These are phyloP conservation scores for Arxiozyma slooffiae DNA, from an alignment of 1,139 yeast species.

Conservation along the genomic window DNA sequence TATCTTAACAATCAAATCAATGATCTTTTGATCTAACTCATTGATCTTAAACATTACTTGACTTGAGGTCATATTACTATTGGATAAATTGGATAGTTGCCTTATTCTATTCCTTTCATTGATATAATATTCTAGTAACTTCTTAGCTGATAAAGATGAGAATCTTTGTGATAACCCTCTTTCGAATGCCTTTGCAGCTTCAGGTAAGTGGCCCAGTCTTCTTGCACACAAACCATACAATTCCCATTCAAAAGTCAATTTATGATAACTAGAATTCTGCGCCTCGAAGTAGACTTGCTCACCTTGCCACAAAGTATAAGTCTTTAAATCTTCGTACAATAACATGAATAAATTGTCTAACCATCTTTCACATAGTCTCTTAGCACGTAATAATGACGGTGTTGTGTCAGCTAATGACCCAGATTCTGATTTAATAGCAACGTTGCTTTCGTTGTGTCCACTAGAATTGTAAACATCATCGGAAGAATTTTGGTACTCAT, in stretches of 20 bases:
- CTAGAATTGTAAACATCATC: constrained; percentile 32
- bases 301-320: constrained; percentile 91
- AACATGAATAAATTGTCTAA: constrained; percentile 87
- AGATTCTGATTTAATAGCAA: constrained; percentile 32
- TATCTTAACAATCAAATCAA: constrained; percentile 65
- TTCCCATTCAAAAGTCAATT: constrained; percentile 90
- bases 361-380: constrained; percentile 94
- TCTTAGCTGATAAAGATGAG: constrained; percentile 71
- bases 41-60: constrained; percentile 37
- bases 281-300: constrained; percentile 79
- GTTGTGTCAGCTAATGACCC: constrained; percentile 27
- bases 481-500: constrained; percentile 46
- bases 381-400: constrained; percentile 30
- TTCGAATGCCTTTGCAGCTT: constrained; percentile 74
- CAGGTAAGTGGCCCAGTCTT: constrained; percentile 73
- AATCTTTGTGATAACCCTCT: constrained; percentile 67
- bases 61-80: constrained; percentile 26
- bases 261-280: constrained; percentile 66
- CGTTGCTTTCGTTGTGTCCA: background rate
- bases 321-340: constrained; percentile 81
- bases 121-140: constrained; percentile 57
- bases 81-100: constrained; percentile 14
- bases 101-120: constrained; percentile 30
- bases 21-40: constrained; percentile 49
- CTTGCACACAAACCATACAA: constrained; percentile 76